Conservation (phyloP, 305 asterid genomes). For the Fraxinus platypoda region DNA sequence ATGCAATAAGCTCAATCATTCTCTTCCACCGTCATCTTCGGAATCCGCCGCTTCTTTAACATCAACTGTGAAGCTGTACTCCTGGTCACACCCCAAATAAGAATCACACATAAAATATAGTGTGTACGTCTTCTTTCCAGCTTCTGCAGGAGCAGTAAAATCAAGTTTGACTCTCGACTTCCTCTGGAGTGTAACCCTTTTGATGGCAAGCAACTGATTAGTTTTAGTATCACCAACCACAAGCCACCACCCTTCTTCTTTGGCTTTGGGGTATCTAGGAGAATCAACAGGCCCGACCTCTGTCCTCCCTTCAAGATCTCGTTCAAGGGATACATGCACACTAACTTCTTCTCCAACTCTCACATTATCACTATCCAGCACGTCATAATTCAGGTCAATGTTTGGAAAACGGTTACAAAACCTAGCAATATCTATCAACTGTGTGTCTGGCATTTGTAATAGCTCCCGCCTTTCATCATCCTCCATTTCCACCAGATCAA, state of each 20-base stretch:
- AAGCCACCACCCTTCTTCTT: conserved; percentile 98
- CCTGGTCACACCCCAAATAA: conserved; percentile 85
- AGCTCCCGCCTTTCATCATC: conserved; percentile 84
- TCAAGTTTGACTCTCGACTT: conserved; percentile 67
- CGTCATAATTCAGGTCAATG: conserved; percentile 67
- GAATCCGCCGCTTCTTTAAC: conserved; percentile 48
- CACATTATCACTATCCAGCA: conserved; percentile 42
- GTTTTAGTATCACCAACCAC: conserved; percentile 82
- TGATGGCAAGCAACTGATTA: conserved; percentile 79
- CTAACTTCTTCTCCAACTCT: conserved; percentile 58
- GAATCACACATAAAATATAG: conserved; percentile 93
- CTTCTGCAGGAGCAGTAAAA: conserved; percentile 66
- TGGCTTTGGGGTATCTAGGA: conserved; percentile 73
- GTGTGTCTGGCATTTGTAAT: conserved; percentile 74
- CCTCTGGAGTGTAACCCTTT: conserved; percentile 77
- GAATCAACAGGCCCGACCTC: conserved; percentile 87
- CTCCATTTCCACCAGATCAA: conserved; percentile 85
- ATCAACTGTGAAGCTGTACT: conserved; percentile 61
- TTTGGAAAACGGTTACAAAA: conserved; percentile 81
- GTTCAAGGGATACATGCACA: conserved; percentile 60
- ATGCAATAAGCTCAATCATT: not conserved
- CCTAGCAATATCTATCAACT: conserved; percentile 74
- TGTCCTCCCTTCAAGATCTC: conserved; percentile 75
- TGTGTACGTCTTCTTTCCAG: conserved; percentile 61
- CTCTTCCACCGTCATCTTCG: conserved; percentile 32